Conservation (phyloP, 495 filamentous ascomycete genomes). For the Penicillium bovifimosum region DNA sequence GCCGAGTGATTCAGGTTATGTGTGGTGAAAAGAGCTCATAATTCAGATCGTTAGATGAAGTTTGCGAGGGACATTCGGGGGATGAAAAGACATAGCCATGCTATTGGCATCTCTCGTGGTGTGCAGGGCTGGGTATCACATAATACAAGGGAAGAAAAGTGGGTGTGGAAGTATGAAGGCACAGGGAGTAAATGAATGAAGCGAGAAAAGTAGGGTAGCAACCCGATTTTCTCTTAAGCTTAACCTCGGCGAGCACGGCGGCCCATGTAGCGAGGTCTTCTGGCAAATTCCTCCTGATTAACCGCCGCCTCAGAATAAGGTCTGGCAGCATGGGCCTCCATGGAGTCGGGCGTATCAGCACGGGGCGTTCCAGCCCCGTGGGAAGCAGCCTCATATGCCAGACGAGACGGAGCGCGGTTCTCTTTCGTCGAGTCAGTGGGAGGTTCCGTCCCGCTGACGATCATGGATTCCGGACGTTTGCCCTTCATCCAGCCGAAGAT, state of each 20-base stretch:
- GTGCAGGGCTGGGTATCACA: conserved; percentile 12
- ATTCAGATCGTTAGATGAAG: neutral
- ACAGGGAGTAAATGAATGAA: neutral
- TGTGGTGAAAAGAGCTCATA: neutral
- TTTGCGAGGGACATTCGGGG: neutral
- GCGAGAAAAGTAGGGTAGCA: neutral
- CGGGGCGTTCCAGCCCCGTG: neutral
- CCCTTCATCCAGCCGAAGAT: conserved; percentile 45
- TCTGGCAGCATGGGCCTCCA: conserved; percentile 8
- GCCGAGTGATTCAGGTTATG: neutral
- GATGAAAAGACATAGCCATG: neutral
- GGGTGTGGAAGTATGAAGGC: neutral
- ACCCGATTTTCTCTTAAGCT: neutral
- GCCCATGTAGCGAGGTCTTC: conserved; percentile 37
- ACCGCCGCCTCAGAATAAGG: conserved; percentile 17
- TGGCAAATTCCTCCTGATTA: conserved; percentile 16
- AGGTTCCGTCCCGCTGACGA: conserved; percentile 16
- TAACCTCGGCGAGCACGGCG: conserved; percentile 30
- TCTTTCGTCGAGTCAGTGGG: conserved; percentile 12
- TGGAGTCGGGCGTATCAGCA: conserved; percentile 15
- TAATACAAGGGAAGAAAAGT: neutral
- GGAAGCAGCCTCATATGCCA: conserved; percentile 6
- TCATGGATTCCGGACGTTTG: conserved; percentile 19
- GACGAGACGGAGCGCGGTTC: conserved; percentile 8
- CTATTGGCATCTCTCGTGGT: neutral